phyloP scores from a whole-genome alignment of 1,284 basidiomycete genomes.

The Ceratobasidium sp. region DNA sequence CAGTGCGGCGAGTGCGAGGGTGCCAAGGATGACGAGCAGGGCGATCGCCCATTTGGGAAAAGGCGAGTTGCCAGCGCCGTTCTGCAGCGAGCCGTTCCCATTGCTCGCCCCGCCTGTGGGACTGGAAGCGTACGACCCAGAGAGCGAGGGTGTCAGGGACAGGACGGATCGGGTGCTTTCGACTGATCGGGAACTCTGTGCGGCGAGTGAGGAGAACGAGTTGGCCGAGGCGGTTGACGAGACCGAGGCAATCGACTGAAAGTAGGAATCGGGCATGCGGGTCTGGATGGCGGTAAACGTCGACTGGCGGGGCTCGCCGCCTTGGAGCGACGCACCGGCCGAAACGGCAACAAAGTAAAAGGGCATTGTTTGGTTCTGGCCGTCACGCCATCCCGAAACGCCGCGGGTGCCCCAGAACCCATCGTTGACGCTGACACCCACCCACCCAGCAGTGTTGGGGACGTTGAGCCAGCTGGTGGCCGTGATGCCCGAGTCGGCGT shows the following conservation, averaged over 20 bases:
- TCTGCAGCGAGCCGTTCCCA: slow-evolving; percentile 37
- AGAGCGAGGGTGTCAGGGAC: slow-evolving; percentile 50
- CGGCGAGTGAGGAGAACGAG: slow-evolving; percentile 57
- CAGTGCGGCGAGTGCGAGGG: slow-evolving; percentile 77
- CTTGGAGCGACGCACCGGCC: slow-evolving; percentile 64
- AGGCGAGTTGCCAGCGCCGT: slow-evolving; percentile 54
- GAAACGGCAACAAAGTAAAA: slow-evolving; percentile 80
- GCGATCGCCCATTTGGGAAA: slow-evolving; percentile 92
- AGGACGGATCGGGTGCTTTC: slow-evolving; percentile 45
- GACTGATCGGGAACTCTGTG: slow-evolving; percentile 53
- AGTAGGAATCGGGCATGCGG: slow-evolving; percentile 25
- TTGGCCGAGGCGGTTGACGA: slow-evolving; percentile 21
- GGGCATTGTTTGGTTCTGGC: slow-evolving; percentile 68
- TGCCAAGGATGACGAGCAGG: slow-evolving; percentile 83
- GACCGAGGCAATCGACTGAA: slow-evolving; percentile 47
- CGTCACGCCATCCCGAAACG: slow-evolving; percentile 61
- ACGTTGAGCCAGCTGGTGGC: slow-evolving; percentile 62
- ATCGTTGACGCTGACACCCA: slow-evolving; percentile 73
- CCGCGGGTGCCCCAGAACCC: slow-evolving; percentile 76
- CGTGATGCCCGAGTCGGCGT: slow-evolving; percentile 68
- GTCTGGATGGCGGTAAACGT: slow-evolving; percentile 78
- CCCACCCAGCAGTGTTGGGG: slow-evolving; percentile 65
- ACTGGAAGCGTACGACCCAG: slow-evolving; percentile 54
- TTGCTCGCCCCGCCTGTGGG: slow-evolving; percentile 21
- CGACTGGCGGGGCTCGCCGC: slow-evolving; percentile 69